Percentiles rank a stretch among this genome's conserved stretches.
Conservation (phyloP, 345 rosid genomes). For the Murraya paniculata region DNA sequence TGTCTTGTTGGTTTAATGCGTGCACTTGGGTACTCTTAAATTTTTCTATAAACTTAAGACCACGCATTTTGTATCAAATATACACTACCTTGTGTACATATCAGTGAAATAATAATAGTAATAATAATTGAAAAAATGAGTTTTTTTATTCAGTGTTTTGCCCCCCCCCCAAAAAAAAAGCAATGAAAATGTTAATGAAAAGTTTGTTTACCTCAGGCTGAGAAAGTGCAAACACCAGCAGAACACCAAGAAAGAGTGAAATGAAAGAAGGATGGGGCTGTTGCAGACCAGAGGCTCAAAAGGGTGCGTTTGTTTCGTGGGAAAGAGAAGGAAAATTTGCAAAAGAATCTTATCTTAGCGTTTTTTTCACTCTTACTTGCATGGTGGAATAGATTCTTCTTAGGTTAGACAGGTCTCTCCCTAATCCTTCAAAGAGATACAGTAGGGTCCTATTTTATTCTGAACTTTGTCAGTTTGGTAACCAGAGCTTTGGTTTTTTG, state of each 20-base stretch:
- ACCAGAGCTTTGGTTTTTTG: constrained; percentile 23
- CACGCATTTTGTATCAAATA: constrained; percentile 41
- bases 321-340: constrained; percentile 15
- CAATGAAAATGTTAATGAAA: not conserved
- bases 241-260: not conserved
- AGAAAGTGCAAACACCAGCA: constrained; percentile 13
- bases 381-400: constrained; percentile 31
- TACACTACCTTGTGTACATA: not conserved
- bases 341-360: not conserved
- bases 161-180: not conserved
- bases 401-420: not conserved
- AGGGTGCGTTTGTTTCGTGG: constrained; percentile 22
- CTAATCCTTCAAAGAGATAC: constrained; percentile 7
- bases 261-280: constrained; percentile 2
- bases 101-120: not conserved
- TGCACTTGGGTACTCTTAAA: constrained; percentile 72
- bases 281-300: constrained; percentile 3
- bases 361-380: constrained; percentile 13
- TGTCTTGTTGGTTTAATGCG: constrained; percentile 50
- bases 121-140: no score
- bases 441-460: not conserved
- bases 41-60: constrained; percentile 50
- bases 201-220: constrained; percentile 12
- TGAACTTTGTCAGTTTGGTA: constrained; percentile 25
- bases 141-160: no score